Base-by-base conservation (phyloP, 768 basidiomycete genomes). In the Amanita molliuscula region DNA sequence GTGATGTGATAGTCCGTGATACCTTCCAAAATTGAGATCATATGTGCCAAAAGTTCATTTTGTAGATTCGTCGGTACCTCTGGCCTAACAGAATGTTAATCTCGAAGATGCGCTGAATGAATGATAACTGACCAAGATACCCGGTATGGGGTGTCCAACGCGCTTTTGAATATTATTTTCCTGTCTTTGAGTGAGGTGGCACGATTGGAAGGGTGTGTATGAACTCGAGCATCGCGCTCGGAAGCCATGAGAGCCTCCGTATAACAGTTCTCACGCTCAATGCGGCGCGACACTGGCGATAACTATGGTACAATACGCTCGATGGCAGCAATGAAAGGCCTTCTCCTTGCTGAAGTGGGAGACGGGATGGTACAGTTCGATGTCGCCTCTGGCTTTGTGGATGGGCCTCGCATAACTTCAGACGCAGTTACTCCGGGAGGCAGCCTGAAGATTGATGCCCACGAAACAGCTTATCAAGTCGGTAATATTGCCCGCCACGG, bases 131-230 rank as follows among this genome's bases (percentile, higher is more conserved):
- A 88, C 88, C 88, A 91, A 60, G 65, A 61, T 13, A 89, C 68
- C 9, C 74, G 73, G 56, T 84, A 83, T 2, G 88, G 88, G 52
- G 77, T 89, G 45, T 82, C 81, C 20, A 91, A 66, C 0, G 83
- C 81, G 51, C 77, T 74, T 55, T 79, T 88, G 67, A 79, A 88
- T 0, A 82, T 77, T 1, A 70, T 65, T 58, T 81, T 89, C 41
- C 72, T 76, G 20, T 88, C 84, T 38, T 61, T 62, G 15, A 68
- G 68, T 18, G 65, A 61, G 55, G 71, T 80, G 25, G 76, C 77
- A 36, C 87, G 79, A 57, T 84, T 85, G 0, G 87, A 85, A 10
- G 64, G 62, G 53, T 82, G 76, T 5, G 67, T 74, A 53, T 84
- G 74, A 0, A 70, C 68, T 26, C 73, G 74, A 25, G 74, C 84